Evolutionary conservation across 495 filamentous ascomycete species (phyloP).

Genomic region (Lophium mytilinum): DNA sequence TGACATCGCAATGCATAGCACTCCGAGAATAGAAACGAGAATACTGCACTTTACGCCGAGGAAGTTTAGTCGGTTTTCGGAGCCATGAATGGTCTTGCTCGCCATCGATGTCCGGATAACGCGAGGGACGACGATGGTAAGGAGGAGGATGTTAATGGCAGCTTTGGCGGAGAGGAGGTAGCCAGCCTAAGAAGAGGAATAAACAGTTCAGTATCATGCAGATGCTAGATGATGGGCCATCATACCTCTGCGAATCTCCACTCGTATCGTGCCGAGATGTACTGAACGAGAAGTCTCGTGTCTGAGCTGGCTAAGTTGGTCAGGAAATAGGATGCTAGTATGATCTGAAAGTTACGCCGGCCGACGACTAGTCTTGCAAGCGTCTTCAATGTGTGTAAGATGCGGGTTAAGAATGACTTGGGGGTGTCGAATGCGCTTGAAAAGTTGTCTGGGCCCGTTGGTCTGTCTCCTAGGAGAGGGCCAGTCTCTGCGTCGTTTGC

Average conservation of each 20-base stretch:
- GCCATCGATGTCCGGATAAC: conserved; percentile 14
- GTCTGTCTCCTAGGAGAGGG: conserved; percentile 5
- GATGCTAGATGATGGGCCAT: too few species aligned
- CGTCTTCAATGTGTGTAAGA: conserved; percentile 3
- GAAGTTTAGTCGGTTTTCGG: conserved; percentile 17
- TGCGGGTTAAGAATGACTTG: neutral
- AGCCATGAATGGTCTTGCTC: conserved; percentile 11
- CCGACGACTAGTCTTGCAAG: conserved; percentile 5
- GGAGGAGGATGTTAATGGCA: conserved; percentile 14
- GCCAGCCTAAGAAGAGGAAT: conserved; percentile 6
- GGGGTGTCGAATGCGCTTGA: conserved; percentile 12
- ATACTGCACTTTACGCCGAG: conserved; percentile 17
- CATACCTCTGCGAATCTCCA: conserved; percentile 23
- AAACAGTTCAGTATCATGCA: neutral
- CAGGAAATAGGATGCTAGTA: conserved; percentile 20
- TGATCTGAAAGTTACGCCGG: conserved; percentile 21
- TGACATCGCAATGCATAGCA: conserved; percentile 17
- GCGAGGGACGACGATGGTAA: conserved; percentile 18
- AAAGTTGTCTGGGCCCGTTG: conserved; percentile 6
- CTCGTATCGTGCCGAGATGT: conserved; percentile 25
- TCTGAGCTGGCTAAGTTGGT: conserved; percentile 22
- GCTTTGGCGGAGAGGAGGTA: conserved; percentile 25
- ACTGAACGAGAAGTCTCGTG: conserved; percentile 22
- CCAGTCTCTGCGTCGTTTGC: neutral
- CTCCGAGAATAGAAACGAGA: conserved; percentile 15